Evolutionary conservation across 2,329 filamentous ascomycete genomes (phyloP).

Genomic region (Claviceps arundinis): DNA sequence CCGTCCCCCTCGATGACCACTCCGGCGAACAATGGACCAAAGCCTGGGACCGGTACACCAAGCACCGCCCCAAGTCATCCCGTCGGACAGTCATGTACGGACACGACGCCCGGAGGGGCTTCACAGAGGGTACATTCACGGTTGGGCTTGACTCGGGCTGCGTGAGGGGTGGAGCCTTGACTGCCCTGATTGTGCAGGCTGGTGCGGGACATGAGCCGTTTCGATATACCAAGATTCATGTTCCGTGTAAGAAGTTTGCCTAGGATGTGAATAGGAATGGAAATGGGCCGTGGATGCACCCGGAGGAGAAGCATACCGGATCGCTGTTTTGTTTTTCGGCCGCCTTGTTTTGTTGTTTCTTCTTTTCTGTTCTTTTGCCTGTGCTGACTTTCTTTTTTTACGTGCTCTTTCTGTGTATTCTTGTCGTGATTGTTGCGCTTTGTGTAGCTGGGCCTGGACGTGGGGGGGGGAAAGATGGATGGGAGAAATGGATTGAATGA

Average conservation of each 20-base stretch:
- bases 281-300: neutral
- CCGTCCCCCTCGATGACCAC: slow-evolving; percentile 27
- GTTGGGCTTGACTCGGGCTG: slow-evolving; percentile 82
- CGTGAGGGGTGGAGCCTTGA: slow-evolving; percentile 60
- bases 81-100: slow-evolving; percentile 70
- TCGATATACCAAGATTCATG: slow-evolving; percentile 26
- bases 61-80: slow-evolving; percentile 14
- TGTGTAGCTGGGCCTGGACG: neutral
- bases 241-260: slow-evolving; percentile 20
- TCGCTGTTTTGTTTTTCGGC: neutral
- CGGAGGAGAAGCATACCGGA: neutral
- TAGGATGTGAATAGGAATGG: neutral
- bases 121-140: slow-evolving; percentile 49
- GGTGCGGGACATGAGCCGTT: slow-evolving; percentile 17
- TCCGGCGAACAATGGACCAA: slow-evolving; percentile 55
- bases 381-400: neutral
- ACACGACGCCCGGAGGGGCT: slow-evolving; percentile 64
- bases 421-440: neutral
- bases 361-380: neutral
- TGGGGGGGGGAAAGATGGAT: too few relatives aligned
- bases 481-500: too few relatives aligned
- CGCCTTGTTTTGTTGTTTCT: too few relatives aligned
- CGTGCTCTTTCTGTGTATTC: neutral
- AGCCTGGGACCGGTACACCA: slow-evolving; percentile 42
- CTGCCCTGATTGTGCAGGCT: slow-evolving; percentile 60